phyloP scores from a whole-genome alignment of 768 basidiomycete genomes.

The Sutorius australiensis region DNA sequence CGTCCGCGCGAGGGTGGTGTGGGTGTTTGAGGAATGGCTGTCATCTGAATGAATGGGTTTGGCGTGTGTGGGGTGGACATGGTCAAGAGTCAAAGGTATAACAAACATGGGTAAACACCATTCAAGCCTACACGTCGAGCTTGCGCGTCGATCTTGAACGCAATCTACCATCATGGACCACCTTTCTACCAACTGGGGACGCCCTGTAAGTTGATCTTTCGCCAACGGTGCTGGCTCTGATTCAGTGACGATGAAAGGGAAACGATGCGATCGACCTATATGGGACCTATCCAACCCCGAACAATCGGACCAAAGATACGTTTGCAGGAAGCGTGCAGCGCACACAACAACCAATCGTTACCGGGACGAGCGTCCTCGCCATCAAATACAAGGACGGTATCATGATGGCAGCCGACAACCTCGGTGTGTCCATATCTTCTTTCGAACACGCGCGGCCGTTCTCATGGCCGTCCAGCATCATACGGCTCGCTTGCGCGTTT shows the following conservation, averaged over 20 bases:
- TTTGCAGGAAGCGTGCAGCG: constrained; percentile 68
- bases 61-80: constrained; percentile 26
- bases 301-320: constrained; percentile 46
- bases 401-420: constrained; percentile 97
- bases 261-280: constrained; percentile 74
- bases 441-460: background rate
- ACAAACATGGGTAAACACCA: constrained; percentile 20
- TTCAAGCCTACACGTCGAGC: constrained; percentile 22
- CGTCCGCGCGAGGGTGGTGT: constrained; percentile 23
- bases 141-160: constrained; percentile 16
- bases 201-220: constrained; percentile 49
- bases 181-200: constrained; percentile 81
- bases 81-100: background rate
- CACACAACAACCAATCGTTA: constrained; percentile 93
- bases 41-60: constrained; percentile 27
- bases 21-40: constrained; percentile 19
- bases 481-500: constrained; percentile 97
- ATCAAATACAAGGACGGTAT: constrained; percentile 95
- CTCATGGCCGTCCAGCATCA: constrained; percentile 55
- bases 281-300: constrained; percentile 63
- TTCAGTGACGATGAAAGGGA: constrained; percentile 40
- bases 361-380: constrained; percentile 93
- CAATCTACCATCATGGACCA: constrained; percentile 61
- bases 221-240: background rate
- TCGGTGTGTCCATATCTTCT: constrained; percentile 53